Percentiles rank a stretch among this genome's conserved stretches.
Evolutionary conservation across 2,329 filamentous ascomycete species (phyloP).

Genomic region (Penicillium italicum): DNA sequence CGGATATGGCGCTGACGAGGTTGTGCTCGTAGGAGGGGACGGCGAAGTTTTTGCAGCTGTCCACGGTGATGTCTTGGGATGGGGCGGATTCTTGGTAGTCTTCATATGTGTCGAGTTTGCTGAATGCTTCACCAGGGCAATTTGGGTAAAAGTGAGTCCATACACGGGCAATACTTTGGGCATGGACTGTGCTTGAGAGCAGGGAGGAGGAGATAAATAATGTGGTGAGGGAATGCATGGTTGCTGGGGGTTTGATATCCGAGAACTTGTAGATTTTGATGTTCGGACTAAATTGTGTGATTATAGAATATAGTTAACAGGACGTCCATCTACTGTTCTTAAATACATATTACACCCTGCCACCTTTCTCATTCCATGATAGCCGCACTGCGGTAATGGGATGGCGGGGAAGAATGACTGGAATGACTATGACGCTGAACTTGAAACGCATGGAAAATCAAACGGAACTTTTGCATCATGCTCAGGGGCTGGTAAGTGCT

Average conservation of each 20-base stretch:
- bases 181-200: slow-evolving; percentile 18
- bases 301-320: background rate
- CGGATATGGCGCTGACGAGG: slow-evolving; percentile 27
- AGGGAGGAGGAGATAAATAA: slow-evolving; percentile 15
- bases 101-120: slow-evolving; percentile 22
- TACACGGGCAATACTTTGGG: slow-evolving; percentile 27
- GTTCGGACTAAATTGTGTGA: background rate
- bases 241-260: background rate
- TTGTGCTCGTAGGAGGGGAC: slow-evolving; percentile 24
- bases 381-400: slow-evolving; percentile 3
- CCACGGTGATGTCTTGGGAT: slow-evolving; percentile 21
- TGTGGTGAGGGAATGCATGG: slow-evolving; percentile 19
- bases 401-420: slow-evolving; percentile 23
- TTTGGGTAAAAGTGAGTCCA: slow-evolving; percentile 32
- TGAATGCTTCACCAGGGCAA: slow-evolving; percentile 24
- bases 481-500: slow-evolving; percentile 16
- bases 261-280: background rate
- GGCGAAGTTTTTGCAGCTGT: slow-evolving; percentile 26
- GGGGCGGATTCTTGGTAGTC: slow-evolving; percentile 24
- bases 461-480: slow-evolving; percentile 18
- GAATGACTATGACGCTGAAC: slow-evolving; percentile 12
- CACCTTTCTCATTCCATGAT: slow-evolving; percentile 4
- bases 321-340: background rate
- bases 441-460: slow-evolving; percentile 13
- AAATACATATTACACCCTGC: background rate